A percentile compares a stretch with the other conserved stretches of the same genome.
These are phyloP conservation scores for Hyaloscypha hepaticicola DNA, from an alignment of 495 filamentous ascomycete genomes.

Conservation along the genomic window DNA sequence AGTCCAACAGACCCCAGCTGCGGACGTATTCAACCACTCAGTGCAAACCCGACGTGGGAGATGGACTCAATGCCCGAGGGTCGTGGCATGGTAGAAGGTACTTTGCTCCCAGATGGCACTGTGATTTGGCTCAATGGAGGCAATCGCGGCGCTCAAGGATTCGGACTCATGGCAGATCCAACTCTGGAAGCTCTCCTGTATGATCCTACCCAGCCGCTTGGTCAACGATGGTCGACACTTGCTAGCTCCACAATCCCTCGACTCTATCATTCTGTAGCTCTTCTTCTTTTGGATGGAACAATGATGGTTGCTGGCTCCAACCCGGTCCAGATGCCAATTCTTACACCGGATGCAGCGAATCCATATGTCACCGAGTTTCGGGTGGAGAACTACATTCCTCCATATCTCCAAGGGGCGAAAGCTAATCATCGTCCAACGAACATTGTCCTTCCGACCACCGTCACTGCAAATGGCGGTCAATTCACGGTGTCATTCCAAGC, in stretches of 20 bases:
- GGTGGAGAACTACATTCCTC: slow-evolving; percentile 60
- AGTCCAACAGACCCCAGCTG: slow-evolving; percentile 59
- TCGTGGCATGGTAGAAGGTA: slow-evolving; percentile 60
- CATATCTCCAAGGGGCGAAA: slow-evolving; percentile 55
- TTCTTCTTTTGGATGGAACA: slow-evolving; percentile 58
- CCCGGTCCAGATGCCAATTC: slow-evolving; percentile 56
- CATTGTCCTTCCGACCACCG: slow-evolving; percentile 40
- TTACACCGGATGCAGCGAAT: slow-evolving; percentile 38
- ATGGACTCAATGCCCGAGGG: slow-evolving; percentile 64
- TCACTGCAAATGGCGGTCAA: slow-evolving; percentile 43
- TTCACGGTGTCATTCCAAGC: slow-evolving; percentile 50
- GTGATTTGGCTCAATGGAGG: slow-evolving; percentile 60
- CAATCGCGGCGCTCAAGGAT: slow-evolving; percentile 58
- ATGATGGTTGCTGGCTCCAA: slow-evolving; percentile 59
- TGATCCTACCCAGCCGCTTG: slow-evolving; percentile 48
- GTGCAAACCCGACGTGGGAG: slow-evolving; percentile 52
- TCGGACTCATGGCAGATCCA: slow-evolving; percentile 51
- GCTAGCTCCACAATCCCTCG: slow-evolving; percentile 50
- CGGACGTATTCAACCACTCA: slow-evolving; percentile 56
- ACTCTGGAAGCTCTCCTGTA: slow-evolving; percentile 60
- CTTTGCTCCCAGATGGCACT: slow-evolving; percentile 59
- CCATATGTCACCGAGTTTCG: slow-evolving; percentile 58
- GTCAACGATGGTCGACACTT: slow-evolving; percentile 52
- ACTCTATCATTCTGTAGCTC: slow-evolving; percentile 57
- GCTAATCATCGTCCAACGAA: slow-evolving; percentile 47